Evolutionary conservation across 1,139 yeast genomes (phyloP), one percentile per base, ranked within the genome.

Genomic region (Candida smagusa): DNA sequence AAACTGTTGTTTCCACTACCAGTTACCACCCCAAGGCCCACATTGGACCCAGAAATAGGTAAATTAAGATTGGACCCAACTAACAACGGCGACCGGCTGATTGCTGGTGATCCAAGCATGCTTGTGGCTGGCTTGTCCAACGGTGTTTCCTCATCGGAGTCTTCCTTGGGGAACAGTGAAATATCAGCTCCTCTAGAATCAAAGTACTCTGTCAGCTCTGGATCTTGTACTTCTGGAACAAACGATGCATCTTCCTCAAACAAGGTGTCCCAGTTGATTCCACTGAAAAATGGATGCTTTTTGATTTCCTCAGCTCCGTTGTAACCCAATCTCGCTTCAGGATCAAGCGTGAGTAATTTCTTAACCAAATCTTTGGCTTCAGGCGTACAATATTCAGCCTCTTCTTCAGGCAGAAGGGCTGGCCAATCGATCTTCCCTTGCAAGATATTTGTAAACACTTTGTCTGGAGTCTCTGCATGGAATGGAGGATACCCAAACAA

Each of bases 401-500:
- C 81, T 33, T 76, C 79, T n/a, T 72, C 72, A 1, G 65, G 59
- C 3, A 69, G 49, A 22, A 82, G 55, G 1, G 70, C 65, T 0
- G 97, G 97, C 97, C 97, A 94, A 43, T 84, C 86, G 34, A 92
- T 84, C 1, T 71, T 69, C 12, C 92, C 82, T 13, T 63, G 67
- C 40, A 89, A 65, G 33, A 94, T 92, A 48, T 88, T 89, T 38
- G 80, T 77, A 56, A 94, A 92, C 0, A 94, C 96, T 43, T 71
- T 66, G 35, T 84, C 87, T 0, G 97, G 95, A 1, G 90, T 73
- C 6, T 71, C 68, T 1, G 87, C 95, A 58, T 88, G 95, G 59
- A 94, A 94, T 2, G 99, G 99, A 0, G 98, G 97, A 54, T 81
- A 86, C 0, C 98, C 98, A 58, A 86, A 86, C 36, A 89, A 62